Conservation (phyloP, 768 basidiomycete genomes). For the Hypholoma sublateritium region DNA sequence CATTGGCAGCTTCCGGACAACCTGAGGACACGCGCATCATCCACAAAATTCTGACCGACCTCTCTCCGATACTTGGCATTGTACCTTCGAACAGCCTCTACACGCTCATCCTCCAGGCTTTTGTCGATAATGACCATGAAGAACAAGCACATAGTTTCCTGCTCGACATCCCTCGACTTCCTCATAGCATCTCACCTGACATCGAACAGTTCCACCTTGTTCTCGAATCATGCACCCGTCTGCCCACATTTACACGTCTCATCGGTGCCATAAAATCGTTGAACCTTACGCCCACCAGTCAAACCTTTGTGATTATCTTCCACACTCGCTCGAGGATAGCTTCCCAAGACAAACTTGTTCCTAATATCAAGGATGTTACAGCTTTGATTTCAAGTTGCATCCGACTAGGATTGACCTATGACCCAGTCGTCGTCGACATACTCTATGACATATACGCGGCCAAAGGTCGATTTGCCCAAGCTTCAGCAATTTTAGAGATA, state of each 20-base stretch:
- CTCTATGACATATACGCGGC: constrained; percentile 46
- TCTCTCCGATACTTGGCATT: constrained; percentile 47
- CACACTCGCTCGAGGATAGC: constrained; percentile 37
- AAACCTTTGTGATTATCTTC: constrained; percentile 51
- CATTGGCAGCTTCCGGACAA: constrained; percentile 51
- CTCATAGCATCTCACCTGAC: constrained; percentile 45
- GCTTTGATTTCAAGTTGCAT: constrained; percentile 49
- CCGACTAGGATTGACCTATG: constrained; percentile 40
- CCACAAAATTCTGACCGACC: constrained; percentile 49
- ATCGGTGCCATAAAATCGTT: constrained; percentile 35
- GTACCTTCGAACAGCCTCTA: constrained; percentile 46
- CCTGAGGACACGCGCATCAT: constrained; percentile 55
- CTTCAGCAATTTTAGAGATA: constrained; percentile 34
- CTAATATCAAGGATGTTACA: constrained; percentile 34
- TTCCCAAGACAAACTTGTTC: constrained; percentile 23
- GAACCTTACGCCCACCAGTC: constrained; percentile 42
- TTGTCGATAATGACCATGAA: constrained; percentile 44
- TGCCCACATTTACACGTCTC: constrained; percentile 33
- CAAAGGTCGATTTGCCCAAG: constrained; percentile 33
- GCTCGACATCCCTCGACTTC: constrained; percentile 47
- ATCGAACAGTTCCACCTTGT: constrained; percentile 56
- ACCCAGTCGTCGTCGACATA: constrained; percentile 37
- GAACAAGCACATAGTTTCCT: constrained; percentile 52
- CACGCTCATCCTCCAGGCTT: constrained; percentile 45
- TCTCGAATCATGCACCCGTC: constrained; percentile 37